Evolutionary conservation across 2,329 filamentous ascomycete species (phyloP).

Genomic region (Coccinonectria pachysandricola): DNA sequence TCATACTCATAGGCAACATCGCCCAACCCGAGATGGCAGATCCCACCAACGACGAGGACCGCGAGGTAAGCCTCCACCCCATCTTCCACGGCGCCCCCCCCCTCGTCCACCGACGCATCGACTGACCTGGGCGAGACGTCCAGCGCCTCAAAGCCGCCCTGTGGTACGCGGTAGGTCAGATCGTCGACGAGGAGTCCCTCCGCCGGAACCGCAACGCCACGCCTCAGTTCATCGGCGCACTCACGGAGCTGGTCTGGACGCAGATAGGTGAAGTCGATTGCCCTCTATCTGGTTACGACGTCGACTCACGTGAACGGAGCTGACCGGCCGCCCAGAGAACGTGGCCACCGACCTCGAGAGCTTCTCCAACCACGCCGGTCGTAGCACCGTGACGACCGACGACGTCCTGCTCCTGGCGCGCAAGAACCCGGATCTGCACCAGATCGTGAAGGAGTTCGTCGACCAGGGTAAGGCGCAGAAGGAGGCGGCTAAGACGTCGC

Average conservation of each 20-base stretch:
- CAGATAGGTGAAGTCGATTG: constrained; percentile 85
- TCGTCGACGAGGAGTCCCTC: constrained; percentile 72
- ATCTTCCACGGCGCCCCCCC: too few relatives aligned
- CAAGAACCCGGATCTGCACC: constrained; percentile 75
- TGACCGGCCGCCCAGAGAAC: constrained; percentile 31
- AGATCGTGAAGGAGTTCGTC: constrained; percentile 60
- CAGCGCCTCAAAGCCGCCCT: constrained; percentile 76
- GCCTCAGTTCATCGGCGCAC: constrained; percentile 76
- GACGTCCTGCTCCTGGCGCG: constrained; percentile 82
- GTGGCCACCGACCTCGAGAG: constrained; percentile 47
- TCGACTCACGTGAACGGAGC: constrained; percentile 3
- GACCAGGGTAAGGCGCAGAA: constrained; percentile 45
- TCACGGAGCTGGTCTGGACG: constrained; percentile 80
- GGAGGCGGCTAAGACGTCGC: constrained; percentile 13
- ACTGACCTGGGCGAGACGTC: too few relatives aligned
- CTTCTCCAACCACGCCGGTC: constrained; percentile 64
- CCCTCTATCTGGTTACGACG: neutral
- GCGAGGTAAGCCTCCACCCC: constrained; percentile 23
- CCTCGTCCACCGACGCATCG: too few relatives aligned
- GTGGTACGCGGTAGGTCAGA: constrained; percentile 76
- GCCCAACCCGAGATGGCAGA: constrained; percentile 19
- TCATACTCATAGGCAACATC: too few relatives aligned
- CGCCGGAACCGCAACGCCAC: constrained; percentile 65
- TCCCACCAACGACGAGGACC: constrained; percentile 21
- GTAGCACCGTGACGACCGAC: constrained; percentile 68